These are phyloP conservation scores for Craterostigma plantagineum DNA, from an alignment of 257 asterid genomes.

Conservation along the genomic window DNA sequence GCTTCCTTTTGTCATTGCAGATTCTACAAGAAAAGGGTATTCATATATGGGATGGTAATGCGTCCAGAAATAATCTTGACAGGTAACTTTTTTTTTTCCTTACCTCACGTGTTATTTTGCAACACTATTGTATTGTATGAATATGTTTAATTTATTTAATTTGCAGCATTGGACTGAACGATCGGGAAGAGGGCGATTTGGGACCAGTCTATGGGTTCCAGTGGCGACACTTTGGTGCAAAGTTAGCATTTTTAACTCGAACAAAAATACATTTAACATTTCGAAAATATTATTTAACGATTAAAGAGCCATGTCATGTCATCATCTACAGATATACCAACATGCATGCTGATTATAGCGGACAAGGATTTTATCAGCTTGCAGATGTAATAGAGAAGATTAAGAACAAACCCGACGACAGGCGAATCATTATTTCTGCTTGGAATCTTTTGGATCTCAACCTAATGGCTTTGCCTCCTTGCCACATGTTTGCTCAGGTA, in stretches of 20 bases:
- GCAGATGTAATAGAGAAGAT: no score
- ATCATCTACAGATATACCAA: no score
- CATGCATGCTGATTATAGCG: no score
- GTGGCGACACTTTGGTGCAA: constrained; percentile 79
- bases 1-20: constrained; percentile 21
- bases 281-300: no score
- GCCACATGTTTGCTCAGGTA: constrained; percentile 93
- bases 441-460: constrained; percentile 75
- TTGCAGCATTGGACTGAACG: constrained; percentile 39
- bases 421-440: constrained; percentile 35
- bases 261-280: no score
- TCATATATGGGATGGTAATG: constrained; percentile 71
- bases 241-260: constrained; percentile 19
- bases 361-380: no score
- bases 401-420: no score
- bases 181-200: constrained; percentile 63
- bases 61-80: constrained; percentile 60
- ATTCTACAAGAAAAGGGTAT: constrained; percentile 51
- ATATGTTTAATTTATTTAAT: background rate
- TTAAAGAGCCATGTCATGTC: no score
- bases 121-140: no score
- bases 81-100: constrained; percentile 21
- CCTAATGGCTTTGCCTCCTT: constrained; percentile 66
- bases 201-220: constrained; percentile 72
- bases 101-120: background rate